Evolutionary conservation across 139 green algal species (phyloP), one percentile per base, ranked within the genome.

Genomic region (Chlorella sp.): DNA sequence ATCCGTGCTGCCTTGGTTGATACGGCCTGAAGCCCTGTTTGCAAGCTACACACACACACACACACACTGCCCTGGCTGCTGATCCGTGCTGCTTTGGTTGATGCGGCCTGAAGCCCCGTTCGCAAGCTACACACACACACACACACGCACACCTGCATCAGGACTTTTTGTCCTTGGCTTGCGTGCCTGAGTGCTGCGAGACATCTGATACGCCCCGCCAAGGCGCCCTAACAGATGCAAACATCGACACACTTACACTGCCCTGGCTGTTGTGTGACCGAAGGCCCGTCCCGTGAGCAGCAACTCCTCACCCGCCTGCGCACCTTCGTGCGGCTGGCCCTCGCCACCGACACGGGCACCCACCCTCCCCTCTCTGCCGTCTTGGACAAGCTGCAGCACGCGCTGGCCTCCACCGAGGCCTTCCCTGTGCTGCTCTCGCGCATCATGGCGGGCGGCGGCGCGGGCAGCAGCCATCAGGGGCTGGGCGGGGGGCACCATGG

Each of bases 331-430:
- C 61, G 74, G 30, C 70, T 80, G 35, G 78, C 77, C 0, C 77
- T 83, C 2, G 34, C 68, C 2, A n/a, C 63, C 14, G 82, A 70
- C 51, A 60, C 55, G 1, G 74, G 80, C 69, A 69, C 62, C 30
- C 35, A 66, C 22, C 72, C 88, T 3, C 85, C 82, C 1, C 73
- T 95, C 62, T 27, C 71, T 27, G 69, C 79, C 24, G 85, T 97
- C 27, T 83, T 97, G 34, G 67, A 69, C 42, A 92, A 94, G 80
- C 83, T 97, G 76, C 91, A 94, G 75, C 80, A 71, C 1, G 88
- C 84, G 0, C 86, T 98, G 31, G 77, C 86, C 2, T 85, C 83
- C 3, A 50, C 76, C 2, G 93, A 98, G 82, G 77, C 74, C 14
- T 94, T 98, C 69, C 81, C 88, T 2, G 93, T 98, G 42, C 42